phyloP scores from a whole-genome alignment of 1,139 yeast genomes.

The Debaryomyces sp. region DNA sequence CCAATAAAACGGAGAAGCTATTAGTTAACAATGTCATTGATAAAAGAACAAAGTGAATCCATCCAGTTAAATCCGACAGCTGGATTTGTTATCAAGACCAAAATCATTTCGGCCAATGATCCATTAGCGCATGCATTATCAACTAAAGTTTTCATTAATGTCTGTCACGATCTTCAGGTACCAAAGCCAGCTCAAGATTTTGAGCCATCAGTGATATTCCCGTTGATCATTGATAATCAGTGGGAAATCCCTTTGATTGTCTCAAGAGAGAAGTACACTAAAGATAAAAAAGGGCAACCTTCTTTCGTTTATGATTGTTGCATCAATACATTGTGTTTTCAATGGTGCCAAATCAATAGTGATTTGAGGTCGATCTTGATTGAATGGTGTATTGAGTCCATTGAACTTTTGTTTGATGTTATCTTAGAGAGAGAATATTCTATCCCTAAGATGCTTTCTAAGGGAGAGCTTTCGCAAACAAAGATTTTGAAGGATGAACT shows the following conservation, averaged over 20 bases:
- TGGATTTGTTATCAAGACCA: slow-evolving; percentile 68
- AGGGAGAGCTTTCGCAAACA: slow-evolving; percentile 53
- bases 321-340: slow-evolving; percentile 60
- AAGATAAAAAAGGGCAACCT: slow-evolving; percentile 69
- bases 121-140: slow-evolving; percentile 29
- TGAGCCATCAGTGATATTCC: slow-evolving; percentile 59
- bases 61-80: slow-evolving; percentile 48
- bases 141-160: slow-evolving; percentile 75
- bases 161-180: slow-evolving; percentile 66
- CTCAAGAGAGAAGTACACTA: slow-evolving; percentile 54
- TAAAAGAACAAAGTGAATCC: slow-evolving; percentile 23
- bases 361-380: slow-evolving; percentile 52
- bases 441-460: slow-evolving; percentile 64
- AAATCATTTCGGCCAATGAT: slow-evolving; percentile 40
- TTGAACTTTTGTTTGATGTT: slow-evolving; percentile 52
- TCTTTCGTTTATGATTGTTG: slow-evolving; percentile 79
- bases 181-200: slow-evolving; percentile 56
- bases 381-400: slow-evolving; percentile 70
- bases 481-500: slow-evolving; percentile 36
- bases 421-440: slow-evolving; percentile 44
- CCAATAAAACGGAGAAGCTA: background rate
- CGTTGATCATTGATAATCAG: slow-evolving; percentile 65
- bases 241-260: slow-evolving; percentile 88
- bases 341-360: slow-evolving; percentile 59
- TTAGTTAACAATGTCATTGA: slow-evolving; percentile 12